phyloP scores from a whole-genome alignment of 371 early-diverging fungal genomes.

The Actinomucor elegans region DNA sequence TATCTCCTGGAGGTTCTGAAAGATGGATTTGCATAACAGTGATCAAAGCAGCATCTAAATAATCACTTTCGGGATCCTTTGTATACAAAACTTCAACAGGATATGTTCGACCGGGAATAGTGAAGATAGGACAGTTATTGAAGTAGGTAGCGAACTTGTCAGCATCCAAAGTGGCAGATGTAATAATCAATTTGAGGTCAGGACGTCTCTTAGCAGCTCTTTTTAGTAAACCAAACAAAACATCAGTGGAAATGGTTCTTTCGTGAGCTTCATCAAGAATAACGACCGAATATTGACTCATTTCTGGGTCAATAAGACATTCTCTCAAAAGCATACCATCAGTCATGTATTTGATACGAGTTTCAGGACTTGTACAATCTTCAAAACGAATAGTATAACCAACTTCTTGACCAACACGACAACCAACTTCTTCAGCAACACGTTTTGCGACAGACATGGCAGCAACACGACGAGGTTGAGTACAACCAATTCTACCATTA shows the following conservation, averaged over 20 bases:
- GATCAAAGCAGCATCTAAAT: constrained; percentile 89
- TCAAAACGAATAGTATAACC: constrained; percentile 99
- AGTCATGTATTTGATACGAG: constrained; percentile 98
- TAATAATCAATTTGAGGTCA: constrained; percentile 93
- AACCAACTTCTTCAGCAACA: constrained; percentile 98
- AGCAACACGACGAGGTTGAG: constrained; percentile 99
- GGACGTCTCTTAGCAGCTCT: constrained; percentile 79
- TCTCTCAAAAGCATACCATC: constrained; percentile 99
- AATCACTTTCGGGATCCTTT: constrained; percentile 93
- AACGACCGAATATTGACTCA: constrained; percentile 90
- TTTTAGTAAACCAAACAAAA: constrained; percentile 96
- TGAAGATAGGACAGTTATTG: constrained; percentile 92
- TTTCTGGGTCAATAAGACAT: constrained; percentile 84
- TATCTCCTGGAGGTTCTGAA: constrained; percentile 94
- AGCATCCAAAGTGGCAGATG: constrained; percentile 97
- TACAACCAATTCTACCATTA: constrained; percentile 93
- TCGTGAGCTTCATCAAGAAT: constrained; percentile 99
- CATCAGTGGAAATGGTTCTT: constrained; percentile 96
- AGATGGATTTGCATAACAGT: constrained; percentile 97
- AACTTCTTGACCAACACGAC: constrained; percentile 92
- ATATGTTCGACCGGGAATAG: constrained; percentile 95
- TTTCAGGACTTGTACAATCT: constrained; percentile 93
- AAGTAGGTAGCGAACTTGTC: constrained; percentile 93
- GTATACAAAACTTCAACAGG: constrained; percentile 95
- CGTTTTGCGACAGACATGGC: constrained; percentile 99